Percentiles rank a stretch among this genome's conserved stretches.
These are phyloP conservation scores for Mycena rebaudengoi DNA, from an alignment of 768 basidiomycete species.

Conservation along the genomic window DNA sequence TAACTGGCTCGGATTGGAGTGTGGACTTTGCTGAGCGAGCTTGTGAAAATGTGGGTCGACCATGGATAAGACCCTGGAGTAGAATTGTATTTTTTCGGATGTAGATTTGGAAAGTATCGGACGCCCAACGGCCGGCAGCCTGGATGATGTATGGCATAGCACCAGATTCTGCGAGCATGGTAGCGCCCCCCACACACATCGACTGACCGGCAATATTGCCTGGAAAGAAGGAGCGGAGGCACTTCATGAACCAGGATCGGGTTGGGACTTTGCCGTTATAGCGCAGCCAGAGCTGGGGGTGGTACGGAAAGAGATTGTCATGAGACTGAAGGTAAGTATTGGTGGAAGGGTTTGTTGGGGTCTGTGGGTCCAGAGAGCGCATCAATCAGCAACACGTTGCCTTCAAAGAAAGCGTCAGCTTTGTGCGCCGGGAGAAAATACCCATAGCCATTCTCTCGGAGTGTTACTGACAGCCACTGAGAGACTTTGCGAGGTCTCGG, in stretches of 20 bases:
- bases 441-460: neutral
- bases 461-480: slow-evolving; percentile 18
- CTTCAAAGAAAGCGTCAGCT: slow-evolving; percentile 41
- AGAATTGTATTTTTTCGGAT: slow-evolving; percentile 49
- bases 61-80: slow-evolving; percentile 31
- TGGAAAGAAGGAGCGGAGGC: slow-evolving; percentile 36
- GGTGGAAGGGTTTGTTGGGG: slow-evolving; percentile 20
- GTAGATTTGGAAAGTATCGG: slow-evolving; percentile 45
- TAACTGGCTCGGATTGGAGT: neutral
- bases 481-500: slow-evolving; percentile 34
- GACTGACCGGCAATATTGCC: slow-evolving; percentile 42
- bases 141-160: slow-evolving; percentile 42
- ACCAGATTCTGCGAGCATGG: slow-evolving; percentile 42
- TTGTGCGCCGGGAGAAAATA: slow-evolving; percentile 49
- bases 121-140: slow-evolving; percentile 48
- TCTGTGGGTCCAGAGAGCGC: slow-evolving; percentile 9
- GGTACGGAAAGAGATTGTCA: slow-evolving; percentile 34
- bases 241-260: slow-evolving; percentile 41
- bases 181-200: slow-evolving; percentile 51
- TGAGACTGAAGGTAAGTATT: slow-evolving; percentile 33
- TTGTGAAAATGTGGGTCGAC: neutral
- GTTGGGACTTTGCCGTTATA: slow-evolving; percentile 41
- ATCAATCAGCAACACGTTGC: slow-evolving; percentile 31
- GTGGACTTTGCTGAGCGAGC: neutral
- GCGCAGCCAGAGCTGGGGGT: slow-evolving; percentile 44